Percentiles rank a stretch among this genome's conserved stretches.
These are phyloP conservation scores for Lactarius deliciosus DNA, from an alignment of 768 basidiomycete species.

Conservation along the genomic window DNA sequence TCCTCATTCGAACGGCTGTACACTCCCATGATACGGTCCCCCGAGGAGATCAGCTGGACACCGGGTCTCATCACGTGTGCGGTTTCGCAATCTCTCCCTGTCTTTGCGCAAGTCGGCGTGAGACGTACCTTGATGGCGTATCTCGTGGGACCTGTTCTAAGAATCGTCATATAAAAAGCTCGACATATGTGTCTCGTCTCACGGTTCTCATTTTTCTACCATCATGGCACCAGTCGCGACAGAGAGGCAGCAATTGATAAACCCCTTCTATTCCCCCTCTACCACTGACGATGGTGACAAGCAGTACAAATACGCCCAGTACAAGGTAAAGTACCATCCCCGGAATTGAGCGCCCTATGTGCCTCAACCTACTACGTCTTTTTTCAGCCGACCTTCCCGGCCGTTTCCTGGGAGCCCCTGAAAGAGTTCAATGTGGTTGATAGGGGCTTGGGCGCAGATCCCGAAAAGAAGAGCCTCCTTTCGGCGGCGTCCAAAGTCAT, in stretches of 20 bases:
- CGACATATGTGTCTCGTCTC: not conserved
- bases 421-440: constrained; percentile 58
- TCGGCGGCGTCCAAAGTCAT: constrained; percentile 64
- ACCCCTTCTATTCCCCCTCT: constrained; percentile 69
- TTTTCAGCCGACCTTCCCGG: constrained; percentile 60
- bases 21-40: not conserved
- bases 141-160: not conserved
- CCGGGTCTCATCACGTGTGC: constrained; percentile 32
- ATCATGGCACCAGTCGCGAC: constrained; percentile 18
- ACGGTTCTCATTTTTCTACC: constrained; percentile 2
- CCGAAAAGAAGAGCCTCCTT: constrained; percentile 63
- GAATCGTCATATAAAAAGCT: not conserved
- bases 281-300: constrained; percentile 50
- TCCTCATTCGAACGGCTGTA: too few species aligned
- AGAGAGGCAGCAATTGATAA: constrained; percentile 38
- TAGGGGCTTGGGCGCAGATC: constrained; percentile 66
- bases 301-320: constrained; percentile 54
- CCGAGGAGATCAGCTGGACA: not conserved
- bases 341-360: not conserved
- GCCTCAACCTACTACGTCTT: not conserved
- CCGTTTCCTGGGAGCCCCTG: constrained; percentile 64
- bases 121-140: constrained; percentile 2
- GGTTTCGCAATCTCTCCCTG: constrained; percentile 35
- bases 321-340: constrained; percentile 46
- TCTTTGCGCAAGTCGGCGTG: constrained; percentile 30